phyloP scores from a whole-genome alignment of 306 rosid genomes.

The Acacia confusa region DNA sequence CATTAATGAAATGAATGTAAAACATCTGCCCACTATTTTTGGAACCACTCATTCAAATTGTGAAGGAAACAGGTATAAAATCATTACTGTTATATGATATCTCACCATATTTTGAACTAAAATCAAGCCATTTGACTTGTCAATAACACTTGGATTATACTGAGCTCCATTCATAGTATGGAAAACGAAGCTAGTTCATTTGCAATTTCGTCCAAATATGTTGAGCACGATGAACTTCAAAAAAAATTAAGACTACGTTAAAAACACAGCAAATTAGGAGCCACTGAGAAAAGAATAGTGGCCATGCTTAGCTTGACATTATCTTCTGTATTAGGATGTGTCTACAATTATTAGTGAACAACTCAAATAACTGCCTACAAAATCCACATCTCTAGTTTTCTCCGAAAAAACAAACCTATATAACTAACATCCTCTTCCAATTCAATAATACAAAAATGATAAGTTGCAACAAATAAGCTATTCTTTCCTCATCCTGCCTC shows the following conservation, averaged over 20 bases:
- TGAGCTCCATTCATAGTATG: neutral
- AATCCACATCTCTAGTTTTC: constrained; percentile 34
- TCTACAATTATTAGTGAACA: constrained; percentile 45
- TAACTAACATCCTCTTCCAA: constrained; percentile 24
- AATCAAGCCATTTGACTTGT: neutral
- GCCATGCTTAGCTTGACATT: constrained; percentile 9
- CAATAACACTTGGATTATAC: neutral
- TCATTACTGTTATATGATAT: neutral
- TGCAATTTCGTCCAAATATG: neutral
- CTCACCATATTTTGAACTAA: neutral
- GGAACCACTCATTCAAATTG: neutral
- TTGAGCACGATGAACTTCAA: neutral
- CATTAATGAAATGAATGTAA: neutral
- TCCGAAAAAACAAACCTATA: constrained; percentile 26
- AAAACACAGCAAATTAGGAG: neutral
- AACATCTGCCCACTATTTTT: neutral
- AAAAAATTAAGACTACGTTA: neutral
- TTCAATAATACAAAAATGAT: constrained; percentile 28
- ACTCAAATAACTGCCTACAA: constrained; percentile 16
- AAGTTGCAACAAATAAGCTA: constrained; percentile 28
- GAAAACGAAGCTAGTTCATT: neutral
- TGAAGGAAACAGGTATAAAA: neutral
- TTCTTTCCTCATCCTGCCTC: constrained; percentile 42
- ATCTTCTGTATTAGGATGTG: constrained; percentile 27
- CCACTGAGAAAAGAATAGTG: neutral